phyloP scores from a whole-genome alignment of 225 moss, liverwort and hornwort species.

The Pleurozium schreberi region DNA sequence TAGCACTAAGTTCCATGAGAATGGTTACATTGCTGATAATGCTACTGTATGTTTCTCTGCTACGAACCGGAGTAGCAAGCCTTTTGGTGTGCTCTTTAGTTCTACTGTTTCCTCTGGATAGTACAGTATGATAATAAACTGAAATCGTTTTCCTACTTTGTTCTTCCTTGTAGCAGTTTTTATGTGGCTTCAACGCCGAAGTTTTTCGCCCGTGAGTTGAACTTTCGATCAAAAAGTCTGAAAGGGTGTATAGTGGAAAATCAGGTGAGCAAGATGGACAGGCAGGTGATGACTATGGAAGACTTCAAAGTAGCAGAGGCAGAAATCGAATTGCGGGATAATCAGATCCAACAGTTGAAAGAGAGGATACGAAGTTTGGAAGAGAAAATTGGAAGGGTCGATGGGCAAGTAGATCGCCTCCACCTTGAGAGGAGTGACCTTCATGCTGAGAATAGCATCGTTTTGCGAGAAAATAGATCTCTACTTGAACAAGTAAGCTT shows the following conservation, averaged over 20 bases:
- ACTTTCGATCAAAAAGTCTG: background rate
- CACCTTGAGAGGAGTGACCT: constrained; percentile 38
- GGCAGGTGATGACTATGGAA: constrained; percentile 46
- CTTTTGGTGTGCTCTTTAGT: background rate
- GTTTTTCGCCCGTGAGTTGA: background rate
- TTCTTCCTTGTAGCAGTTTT: background rate
- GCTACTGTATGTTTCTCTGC: constrained; percentile 41
- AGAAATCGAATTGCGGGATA: constrained; percentile 51
- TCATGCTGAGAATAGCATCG: constrained; percentile 52
- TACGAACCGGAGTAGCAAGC: background rate
- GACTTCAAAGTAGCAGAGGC: constrained; percentile 40
- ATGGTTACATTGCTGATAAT: constrained; percentile 21
- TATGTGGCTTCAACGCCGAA: background rate
- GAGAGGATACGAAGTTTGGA: constrained; percentile 50
- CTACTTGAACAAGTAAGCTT: constrained; percentile 63
- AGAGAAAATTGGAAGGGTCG: constrained; percentile 46
- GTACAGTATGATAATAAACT: background rate
- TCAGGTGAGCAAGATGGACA: constrained; percentile 61
- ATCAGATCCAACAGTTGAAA: constrained; percentile 49
- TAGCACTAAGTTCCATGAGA: constrained; percentile 13
- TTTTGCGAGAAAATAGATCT: constrained; percentile 57
- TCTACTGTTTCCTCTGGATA: background rate
- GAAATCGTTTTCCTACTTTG: background rate
- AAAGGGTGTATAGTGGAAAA: constrained; percentile 26
- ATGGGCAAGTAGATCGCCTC: constrained; percentile 35